Base-by-base conservation (phyloP, 352 stramenopile genomes). In the Globisporangium barbulae region DNA sequence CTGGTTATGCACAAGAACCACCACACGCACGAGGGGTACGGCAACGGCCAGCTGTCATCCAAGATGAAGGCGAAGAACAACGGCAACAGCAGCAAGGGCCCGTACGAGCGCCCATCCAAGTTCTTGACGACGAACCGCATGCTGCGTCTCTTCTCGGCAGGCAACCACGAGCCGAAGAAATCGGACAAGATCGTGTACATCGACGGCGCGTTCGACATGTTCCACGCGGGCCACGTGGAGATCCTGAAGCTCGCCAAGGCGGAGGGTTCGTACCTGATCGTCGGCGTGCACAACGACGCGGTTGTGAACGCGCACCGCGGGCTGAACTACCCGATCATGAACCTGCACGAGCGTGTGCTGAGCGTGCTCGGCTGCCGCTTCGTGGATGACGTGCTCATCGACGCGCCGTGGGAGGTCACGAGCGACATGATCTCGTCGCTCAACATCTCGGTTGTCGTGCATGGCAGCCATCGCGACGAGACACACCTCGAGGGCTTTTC, bases 191-290 rank as follows among this genome's bases (percentile, higher is more conserved):
- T 99, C 30, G 95, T 99, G 68, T 99, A 99, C 79, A 98, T 99
- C 63, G 96, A 99, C 77, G 97, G 97, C 56, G 88, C 91, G 22
- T 99, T 97, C 78, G 97, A 99, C 78, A 98, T 99, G 91, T 99
- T 99, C 82, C 97, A 99, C 77, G 90, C 93, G 19, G 97, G 97
- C 56, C 97, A 99, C 74, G 94, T 99, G 17, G 88, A 97, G 64
- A 96, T 99, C 58, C 72, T 99, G 37, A 97, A 98, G 81, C 80
- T 87, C 15, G 93, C 94, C 8, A 97, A 96, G 63, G 70, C 91
- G 67, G 73, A 96, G 52, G 95, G 96, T 53, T 90, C 97, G 74
- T 99, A 98, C 75, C 65, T 99, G 5, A 97, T 99, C 63, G 97
- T 99, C 31, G 97, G 96, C 41, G 88, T 99, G 52, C 95, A 99